Conservation (phyloP, 2,329 filamentous ascomycete genomes). For the Boeremia lycopersici region DNA sequence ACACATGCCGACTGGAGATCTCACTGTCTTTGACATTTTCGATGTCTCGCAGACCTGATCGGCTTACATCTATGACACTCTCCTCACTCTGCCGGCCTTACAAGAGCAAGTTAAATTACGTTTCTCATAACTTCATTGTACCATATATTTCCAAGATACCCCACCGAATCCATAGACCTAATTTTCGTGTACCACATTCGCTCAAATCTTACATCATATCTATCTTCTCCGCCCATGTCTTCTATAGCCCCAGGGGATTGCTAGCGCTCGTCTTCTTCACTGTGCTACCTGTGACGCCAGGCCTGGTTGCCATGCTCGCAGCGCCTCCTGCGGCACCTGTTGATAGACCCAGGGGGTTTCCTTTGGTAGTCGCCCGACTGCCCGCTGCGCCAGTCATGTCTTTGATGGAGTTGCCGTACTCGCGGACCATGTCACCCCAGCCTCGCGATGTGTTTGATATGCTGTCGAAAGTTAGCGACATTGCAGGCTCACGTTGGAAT, state of each 20-base stretch:
- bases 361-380: slow-evolving; percentile 50
- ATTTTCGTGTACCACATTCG: slow-evolving; percentile 1
- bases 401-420: slow-evolving; percentile 58
- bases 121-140: slow-evolving; percentile 5
- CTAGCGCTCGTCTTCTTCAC: slow-evolving; percentile 44
- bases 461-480: slow-evolving; percentile 26
- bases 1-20: slow-evolving; percentile 37
- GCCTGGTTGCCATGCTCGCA: slow-evolving; percentile 31
- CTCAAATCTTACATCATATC: slow-evolving; percentile 9
- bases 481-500: background rate
- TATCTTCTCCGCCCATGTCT: background rate
- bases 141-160: slow-evolving; percentile 20
- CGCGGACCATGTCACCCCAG: slow-evolving; percentile 56
- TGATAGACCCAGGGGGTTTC: slow-evolving; percentile 54
- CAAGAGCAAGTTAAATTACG: background rate
- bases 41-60: background rate
- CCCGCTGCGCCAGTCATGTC: slow-evolving; percentile 54
- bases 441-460: slow-evolving; percentile 52
- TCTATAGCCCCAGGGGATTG: slow-evolving; percentile 52
- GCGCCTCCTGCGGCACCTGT: slow-evolving; percentile 40
- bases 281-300: slow-evolving; percentile 24
- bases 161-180: slow-evolving; percentile 19
- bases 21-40: slow-evolving; percentile 11
- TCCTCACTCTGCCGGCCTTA: background rate
- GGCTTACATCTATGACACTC: background rate